These are phyloP conservation scores for Rhizophora mangle DNA, from an alignment of 345 rosid species.

Conservation along the genomic window DNA sequence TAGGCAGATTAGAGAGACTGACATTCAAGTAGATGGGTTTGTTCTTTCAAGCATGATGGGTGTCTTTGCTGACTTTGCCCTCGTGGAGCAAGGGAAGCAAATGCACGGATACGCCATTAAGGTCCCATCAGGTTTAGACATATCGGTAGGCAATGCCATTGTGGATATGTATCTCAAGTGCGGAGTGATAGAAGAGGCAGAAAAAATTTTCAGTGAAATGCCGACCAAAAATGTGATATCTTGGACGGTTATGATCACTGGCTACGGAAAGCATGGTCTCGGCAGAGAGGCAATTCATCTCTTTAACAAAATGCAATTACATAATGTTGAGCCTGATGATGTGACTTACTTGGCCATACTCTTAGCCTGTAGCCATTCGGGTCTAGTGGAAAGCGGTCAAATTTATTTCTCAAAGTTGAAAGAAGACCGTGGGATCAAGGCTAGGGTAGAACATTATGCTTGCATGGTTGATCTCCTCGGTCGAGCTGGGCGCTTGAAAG, in stretches of 20 bases:
- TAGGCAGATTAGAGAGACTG: constrained; percentile 44
- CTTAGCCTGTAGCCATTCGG: constrained; percentile 90
- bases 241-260: constrained; percentile 90
- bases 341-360: constrained; percentile 78
- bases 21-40: constrained; percentile 48
- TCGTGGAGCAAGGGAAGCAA: constrained; percentile 79
- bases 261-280: constrained; percentile 87
- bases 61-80: constrained; percentile 81
- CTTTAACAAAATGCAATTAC: constrained; percentile 51
- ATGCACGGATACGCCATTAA: constrained; percentile 65
- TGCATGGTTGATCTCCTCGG: constrained; percentile 86
- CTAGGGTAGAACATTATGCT: constrained; percentile 75
- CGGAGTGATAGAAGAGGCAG: constrained; percentile 70
- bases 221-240: constrained; percentile 63
- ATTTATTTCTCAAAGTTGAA: constrained; percentile 50
- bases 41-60: constrained; percentile 71
- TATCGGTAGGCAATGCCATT: constrained; percentile 62
- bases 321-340: constrained; percentile 59
- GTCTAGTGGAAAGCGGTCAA: constrained; percentile 62
- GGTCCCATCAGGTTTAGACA: constrained; percentile 58
- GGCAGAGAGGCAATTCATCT: constrained; percentile 52
- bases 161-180: constrained; percentile 92
- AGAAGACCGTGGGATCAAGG: constrained; percentile 35
- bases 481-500: constrained; percentile 65
- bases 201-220: constrained; percentile 53